phyloP scores from a whole-genome alignment of 148 eudicot genomes.

The Camellia granthamiana region DNA sequence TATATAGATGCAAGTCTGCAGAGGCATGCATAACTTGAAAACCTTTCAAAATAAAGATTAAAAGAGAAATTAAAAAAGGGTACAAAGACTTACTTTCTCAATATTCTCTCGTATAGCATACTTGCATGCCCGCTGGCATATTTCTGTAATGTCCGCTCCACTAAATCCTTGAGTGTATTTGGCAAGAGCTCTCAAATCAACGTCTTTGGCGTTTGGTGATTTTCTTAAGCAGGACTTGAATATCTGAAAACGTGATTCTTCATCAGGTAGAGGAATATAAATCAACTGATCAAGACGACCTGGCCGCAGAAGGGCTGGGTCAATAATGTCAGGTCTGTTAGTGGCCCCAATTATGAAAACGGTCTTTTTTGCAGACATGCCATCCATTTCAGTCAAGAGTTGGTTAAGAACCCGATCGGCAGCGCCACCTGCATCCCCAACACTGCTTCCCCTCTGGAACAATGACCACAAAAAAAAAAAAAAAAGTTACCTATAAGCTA shows the following conservation, averaged over 20 bases:
- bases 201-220: constrained; percentile 48
- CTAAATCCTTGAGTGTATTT: constrained; percentile 52
- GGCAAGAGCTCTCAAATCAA: constrained; percentile 51
- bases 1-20: not conserved
- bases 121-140: constrained; percentile 54
- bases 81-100: constrained; percentile 39
- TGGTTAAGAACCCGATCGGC: constrained; percentile 55
- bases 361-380: constrained; percentile 53
- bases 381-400: constrained; percentile 56
- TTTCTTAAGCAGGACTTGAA: constrained; percentile 51
- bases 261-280: constrained; percentile 61
- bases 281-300: constrained; percentile 59
- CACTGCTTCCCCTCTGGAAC: constrained; percentile 46
- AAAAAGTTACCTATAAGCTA: not conserved
- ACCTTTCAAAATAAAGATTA: not conserved
- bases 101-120: constrained; percentile 55
- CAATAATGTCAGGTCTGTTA: constrained; percentile 57
- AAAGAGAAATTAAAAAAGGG: not conserved
- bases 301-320: constrained; percentile 50
- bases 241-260: constrained; percentile 46
- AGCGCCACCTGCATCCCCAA: constrained; percentile 55
- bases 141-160: constrained; percentile 47
- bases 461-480: not conserved
- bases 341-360: constrained; percentile 54
- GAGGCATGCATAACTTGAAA: not conserved